phyloP scores from a whole-genome alignment of 2,329 filamentous ascomycete species.

The Monosporascus sp. region DNA sequence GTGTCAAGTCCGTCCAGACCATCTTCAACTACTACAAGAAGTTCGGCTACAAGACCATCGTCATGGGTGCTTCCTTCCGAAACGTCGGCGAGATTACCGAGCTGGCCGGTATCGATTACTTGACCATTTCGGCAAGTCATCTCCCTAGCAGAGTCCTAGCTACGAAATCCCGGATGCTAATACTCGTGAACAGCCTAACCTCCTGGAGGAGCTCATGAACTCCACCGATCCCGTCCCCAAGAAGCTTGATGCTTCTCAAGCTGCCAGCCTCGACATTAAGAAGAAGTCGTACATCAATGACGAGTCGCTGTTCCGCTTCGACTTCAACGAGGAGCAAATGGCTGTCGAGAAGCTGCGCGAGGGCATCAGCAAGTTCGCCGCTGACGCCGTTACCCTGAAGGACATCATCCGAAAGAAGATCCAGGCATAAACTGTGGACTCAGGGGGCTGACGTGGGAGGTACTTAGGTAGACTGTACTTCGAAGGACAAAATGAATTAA shows the following conservation, averaged over 20 bases:
- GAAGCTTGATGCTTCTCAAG: constrained; percentile 76
- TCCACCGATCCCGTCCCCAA: constrained; percentile 75
- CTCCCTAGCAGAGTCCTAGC: not conserved
- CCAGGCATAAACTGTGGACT: constrained; percentile 29
- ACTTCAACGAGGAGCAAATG: constrained; percentile 99
- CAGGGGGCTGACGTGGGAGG: too few species aligned
- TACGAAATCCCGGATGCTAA: constrained; percentile 1
- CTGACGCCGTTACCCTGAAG: constrained; percentile 92
- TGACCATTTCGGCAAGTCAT: constrained; percentile 82
- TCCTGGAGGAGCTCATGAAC: constrained; percentile 92
- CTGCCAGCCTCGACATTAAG: constrained; percentile 66
- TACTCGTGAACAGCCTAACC: constrained; percentile 59
- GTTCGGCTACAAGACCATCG: constrained; percentile 96
- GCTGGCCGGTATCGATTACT: constrained; percentile 96
- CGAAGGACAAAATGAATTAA: too few species aligned
- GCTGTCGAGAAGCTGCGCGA: constrained; percentile 98
- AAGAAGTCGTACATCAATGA: constrained; percentile 89
- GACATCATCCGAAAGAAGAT: constrained; percentile 86
- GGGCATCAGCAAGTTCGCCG: constrained; percentile 98
- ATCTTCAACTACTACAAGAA: constrained; percentile 99
- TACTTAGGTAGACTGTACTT: too few species aligned
- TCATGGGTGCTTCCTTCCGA: constrained; percentile 99
- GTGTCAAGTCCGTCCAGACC: constrained; percentile 84
- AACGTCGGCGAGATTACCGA: constrained; percentile 96
- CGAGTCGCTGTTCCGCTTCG: constrained; percentile 91